These are phyloP conservation scores for Collybia sp. DNA, from an alignment of 768 basidiomycete species.

Conservation along the genomic window DNA sequence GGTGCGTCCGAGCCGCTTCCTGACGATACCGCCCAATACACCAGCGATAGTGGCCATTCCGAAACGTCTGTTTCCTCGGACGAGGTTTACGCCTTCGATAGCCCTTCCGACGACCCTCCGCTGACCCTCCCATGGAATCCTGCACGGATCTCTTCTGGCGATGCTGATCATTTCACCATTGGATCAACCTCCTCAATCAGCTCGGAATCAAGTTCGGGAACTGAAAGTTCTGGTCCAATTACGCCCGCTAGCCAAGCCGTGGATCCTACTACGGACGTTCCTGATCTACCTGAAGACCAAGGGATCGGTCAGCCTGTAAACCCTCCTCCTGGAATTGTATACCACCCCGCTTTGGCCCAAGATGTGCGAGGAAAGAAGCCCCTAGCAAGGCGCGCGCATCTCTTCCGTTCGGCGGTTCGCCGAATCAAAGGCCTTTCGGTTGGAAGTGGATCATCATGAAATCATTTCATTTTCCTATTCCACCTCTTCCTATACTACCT, in stretches of 20 bases:
- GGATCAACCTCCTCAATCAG: conserved; percentile 12
- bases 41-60: conserved; percentile 7
- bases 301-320: conserved; percentile 23
- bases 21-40: not conserved
- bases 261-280: conserved; percentile 36
- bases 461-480: conserved; percentile 11
- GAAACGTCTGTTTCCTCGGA: conserved; percentile 23
- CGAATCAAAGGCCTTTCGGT: conserved; percentile 29
- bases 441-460: conserved; percentile 17
- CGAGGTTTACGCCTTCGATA: conserved; percentile 31
- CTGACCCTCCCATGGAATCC: conserved; percentile 8
- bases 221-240: conserved; percentile 41
- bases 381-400: conserved; percentile 20
- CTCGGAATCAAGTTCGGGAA: conserved; percentile 21
- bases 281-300: conserved; percentile 35
- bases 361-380: conserved; percentile 14
- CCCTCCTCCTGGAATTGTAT: not conserved
- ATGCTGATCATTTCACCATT: not conserved
- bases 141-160: not conserved
- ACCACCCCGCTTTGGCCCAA: not conserved
- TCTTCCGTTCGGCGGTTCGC: conserved; percentile 34
- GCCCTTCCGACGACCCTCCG: conserved; percentile 22
- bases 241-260: conserved; percentile 40
- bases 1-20: not conserved
- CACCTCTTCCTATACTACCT: too few species aligned